Evolutionary conservation across 768 basidiomycete genomes (phyloP), one percentile per base, ranked within the genome.

Genomic region (Suillus plorans): DNA sequence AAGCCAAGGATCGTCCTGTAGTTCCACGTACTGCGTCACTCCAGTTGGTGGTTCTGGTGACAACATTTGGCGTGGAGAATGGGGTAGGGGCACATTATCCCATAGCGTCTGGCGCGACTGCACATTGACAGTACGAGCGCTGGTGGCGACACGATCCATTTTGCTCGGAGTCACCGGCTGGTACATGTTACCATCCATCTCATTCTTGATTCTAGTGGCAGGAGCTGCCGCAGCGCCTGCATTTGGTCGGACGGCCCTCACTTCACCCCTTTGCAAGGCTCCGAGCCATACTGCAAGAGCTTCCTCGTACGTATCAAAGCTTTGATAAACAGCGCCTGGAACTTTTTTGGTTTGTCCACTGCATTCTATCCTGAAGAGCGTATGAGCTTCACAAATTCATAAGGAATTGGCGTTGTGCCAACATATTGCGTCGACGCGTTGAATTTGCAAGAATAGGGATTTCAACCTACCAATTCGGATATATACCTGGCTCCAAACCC

Each of bases 341-440:
- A 86, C 77, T 5, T 80, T 76, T 61, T 69, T 79, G 13, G 84
- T 81, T 61, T 82, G 75, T 9, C 81, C 78, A 1, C 73, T 77
- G 20, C 78, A 80, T 69, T 84, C 80, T 12, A 80, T 70, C 86
- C 86, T 87, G 69, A 60, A 31, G 28, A 58, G 55, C 49, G 57
- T 63, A 55, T 63, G 60, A 62, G 63, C 67, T 61, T 45, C 63
- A n/a, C 5, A 44, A 45, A 45, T 16, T 57, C 56, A 31, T 61
- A 50, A 72, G 25, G 70, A 31, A 60, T 58, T n/a, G 71, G 31
- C 77, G 56, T 63, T 31, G 75, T 74, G 28, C 69, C 72, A 79
- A 77, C 44, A 36, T 82, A 20, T 36, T 61, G 62, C 53, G 36
- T 49, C 57, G 64, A 67, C 70, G 64, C 63, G 61, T 39, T 34